A percentile compares a stretch with the other conserved stretches of the same genome.
Conservation (phyloP, 2,329 filamentous ascomycete species). For the Calonectria leucothoes region DNA sequence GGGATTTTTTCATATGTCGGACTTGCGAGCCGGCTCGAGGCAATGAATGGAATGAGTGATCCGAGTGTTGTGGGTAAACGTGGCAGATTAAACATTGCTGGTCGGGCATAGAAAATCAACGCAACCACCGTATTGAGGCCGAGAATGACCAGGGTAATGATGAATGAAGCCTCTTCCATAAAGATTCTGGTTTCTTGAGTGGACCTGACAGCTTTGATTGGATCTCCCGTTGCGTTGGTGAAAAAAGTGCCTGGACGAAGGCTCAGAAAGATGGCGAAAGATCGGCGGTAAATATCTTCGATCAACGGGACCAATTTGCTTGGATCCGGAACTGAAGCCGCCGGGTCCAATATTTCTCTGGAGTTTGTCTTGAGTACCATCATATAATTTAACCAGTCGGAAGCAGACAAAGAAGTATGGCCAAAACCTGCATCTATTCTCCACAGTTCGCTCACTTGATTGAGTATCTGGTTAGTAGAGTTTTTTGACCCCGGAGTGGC, state of each 20-base stretch:
- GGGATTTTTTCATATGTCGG: neutral
- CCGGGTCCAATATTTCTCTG: constrained; percentile 47
- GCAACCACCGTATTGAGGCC: constrained; percentile 56
- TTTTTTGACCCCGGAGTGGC: constrained; percentile 25
- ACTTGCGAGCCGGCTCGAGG: constrained; percentile 53
- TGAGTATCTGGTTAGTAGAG: constrained; percentile 27
- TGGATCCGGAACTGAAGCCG: constrained; percentile 29
- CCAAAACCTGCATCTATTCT: too few relatives aligned
- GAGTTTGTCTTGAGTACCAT: constrained; percentile 44
- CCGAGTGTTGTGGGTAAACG: constrained; percentile 64
- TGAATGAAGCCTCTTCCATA: constrained; percentile 58
- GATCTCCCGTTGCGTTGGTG: neutral
- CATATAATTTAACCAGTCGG: constrained; percentile 63
- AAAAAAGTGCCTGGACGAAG: constrained; percentile 54
- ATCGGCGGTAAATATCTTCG: constrained; percentile 38
- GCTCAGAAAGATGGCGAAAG: constrained; percentile 49
- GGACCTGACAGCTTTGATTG: constrained; percentile 27
- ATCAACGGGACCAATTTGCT: constrained; percentile 25
- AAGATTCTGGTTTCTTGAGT: constrained; percentile 57
- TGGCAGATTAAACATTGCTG: constrained; percentile 57
- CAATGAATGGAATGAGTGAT: constrained; percentile 58
- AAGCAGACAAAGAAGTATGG: too few relatives aligned
- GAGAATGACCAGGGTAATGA: constrained; percentile 57
- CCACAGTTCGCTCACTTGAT: constrained; percentile 7
- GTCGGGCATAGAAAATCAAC: constrained; percentile 52